Evolutionary conservation across 768 basidiomycete genomes (phyloP), one percentile per base, ranked within the genome.

Genomic region (Lactarius trivialis): DNA sequence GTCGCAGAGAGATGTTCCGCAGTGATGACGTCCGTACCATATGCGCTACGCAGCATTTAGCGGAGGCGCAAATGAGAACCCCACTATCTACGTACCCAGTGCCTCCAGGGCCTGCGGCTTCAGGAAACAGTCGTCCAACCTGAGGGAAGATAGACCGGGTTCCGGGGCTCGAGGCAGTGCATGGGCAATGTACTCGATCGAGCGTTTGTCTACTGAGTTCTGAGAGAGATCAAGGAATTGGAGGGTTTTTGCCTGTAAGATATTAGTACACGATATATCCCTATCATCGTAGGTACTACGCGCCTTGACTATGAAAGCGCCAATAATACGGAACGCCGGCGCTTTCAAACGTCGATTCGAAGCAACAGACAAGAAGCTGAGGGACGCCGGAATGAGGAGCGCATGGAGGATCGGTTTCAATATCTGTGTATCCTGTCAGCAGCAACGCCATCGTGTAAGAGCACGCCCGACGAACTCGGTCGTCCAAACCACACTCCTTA

Each of bases 141-240:
- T 82, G n/a, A 98, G 73, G 0, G 91, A 91, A 21, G 89, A 81
- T 1, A 96, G 74, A 3, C 85, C 83, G 4, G 76, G 76, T 54
- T 79, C 75, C n/a, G 81, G 78, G 4, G 82, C 59, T 59, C 68
- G 68, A n/a, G 81, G 73, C 19, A 97, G 76, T 1, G 88, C 85
- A 28, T 81, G 81, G 0, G 89, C 85, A 50, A 98, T 80, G 65
- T 85, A 89, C 55, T 98, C 95, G 17, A 93, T 79, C 0, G 89
- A 80, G 71, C 85, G 88, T 72, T 90, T 92, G 71, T 98, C 96
- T 63, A 97, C 73, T 2, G 76, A 71, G 65, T 89, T 97, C 62
- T 92, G 90, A 3, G 93, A 94, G 28, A 99, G 74, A 72, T 99
- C 95, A 36, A 98, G 81, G 74, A 93, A 97, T 63, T 90, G 86